Evolutionary conservation across 148 eudicot genomes (phyloP).

Genomic region (Chenopodium album): DNA sequence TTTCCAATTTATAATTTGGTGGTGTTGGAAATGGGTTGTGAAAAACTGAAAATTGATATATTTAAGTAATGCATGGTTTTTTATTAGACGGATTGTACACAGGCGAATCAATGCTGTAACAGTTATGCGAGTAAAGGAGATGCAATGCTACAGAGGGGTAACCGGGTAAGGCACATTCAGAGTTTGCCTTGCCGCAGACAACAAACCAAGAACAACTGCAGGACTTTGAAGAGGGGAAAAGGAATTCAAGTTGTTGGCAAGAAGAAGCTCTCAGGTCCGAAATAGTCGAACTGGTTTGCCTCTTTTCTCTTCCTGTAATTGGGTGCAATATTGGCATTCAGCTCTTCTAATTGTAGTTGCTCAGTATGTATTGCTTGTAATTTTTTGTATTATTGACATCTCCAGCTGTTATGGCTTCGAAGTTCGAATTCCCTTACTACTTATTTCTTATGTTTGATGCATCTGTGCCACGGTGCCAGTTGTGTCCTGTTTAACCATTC

Average conservation of each 20-base stretch:
- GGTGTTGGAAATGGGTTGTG: too few relatives aligned
- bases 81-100: background rate
- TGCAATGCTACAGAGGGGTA: conserved; percentile 57
- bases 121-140: conserved; percentile 58
- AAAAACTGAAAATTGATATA: background rate
- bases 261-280: conserved; percentile 53
- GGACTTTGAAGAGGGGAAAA: conserved; percentile 55
- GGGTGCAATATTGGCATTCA: background rate
- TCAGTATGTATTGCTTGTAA: background rate
- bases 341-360: background rate
- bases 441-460: background rate
- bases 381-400: conserved; percentile 4
- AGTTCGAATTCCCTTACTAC: background rate
- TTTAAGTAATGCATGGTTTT: background rate
- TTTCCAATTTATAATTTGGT: too few relatives aligned
- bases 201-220: conserved; percentile 56
- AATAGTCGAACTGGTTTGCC: conserved; percentile 13
- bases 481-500: background rate
- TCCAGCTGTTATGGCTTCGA: background rate
- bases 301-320: background rate
- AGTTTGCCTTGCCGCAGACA: conserved; percentile 63
- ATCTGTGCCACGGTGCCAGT: too few relatives aligned
- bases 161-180: conserved; percentile 42
- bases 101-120: conserved; percentile 55
- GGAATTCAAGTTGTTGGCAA: conserved; percentile 50